Evolutionary conservation across 2,329 filamentous ascomycete genomes (phyloP).

Genomic region (Laburnicola sp.): DNA sequence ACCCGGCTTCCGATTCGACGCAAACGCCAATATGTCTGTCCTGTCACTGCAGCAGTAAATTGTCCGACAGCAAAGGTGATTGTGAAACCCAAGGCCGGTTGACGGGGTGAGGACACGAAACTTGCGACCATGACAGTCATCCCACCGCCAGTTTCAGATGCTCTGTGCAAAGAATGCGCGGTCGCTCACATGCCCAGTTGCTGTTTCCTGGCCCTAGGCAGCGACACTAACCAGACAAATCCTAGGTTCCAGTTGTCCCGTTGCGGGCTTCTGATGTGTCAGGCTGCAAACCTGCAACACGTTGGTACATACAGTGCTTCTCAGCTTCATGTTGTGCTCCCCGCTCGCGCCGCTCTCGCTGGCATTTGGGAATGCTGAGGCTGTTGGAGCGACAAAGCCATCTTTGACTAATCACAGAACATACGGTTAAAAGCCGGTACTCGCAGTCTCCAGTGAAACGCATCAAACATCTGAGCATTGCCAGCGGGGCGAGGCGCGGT

Average conservation of each 20-base stretch:
- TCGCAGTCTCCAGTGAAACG: not conserved
- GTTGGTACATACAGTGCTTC: slow-evolving; percentile 1
- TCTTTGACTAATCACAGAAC: not conserved
- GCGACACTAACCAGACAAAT: not conserved
- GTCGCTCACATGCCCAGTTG: slow-evolving; percentile 11
- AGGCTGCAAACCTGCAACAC: slow-evolving; percentile 6
- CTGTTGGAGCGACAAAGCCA: not conserved
- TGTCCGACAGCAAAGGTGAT: slow-evolving; percentile 20
- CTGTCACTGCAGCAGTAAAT: slow-evolving; percentile 10
- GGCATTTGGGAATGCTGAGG: not conserved
- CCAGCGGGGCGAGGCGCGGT: not conserved
- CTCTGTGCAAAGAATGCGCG: slow-evolving; percentile 9
- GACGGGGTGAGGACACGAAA: slow-evolving; percentile 23
- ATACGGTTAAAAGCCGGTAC: not conserved
- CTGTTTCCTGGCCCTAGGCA: not conserved
- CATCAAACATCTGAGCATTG: not conserved
- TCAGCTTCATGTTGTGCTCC: slow-evolving; percentile 1
- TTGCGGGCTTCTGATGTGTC: not conserved
- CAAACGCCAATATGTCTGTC: not conserved
- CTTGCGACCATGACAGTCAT: slow-evolving; percentile 15
- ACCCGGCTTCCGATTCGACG: slow-evolving; percentile 5
- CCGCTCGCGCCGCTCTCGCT: not conserved
- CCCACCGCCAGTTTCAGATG: slow-evolving; percentile 21
- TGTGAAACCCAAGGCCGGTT: slow-evolving; percentile 27
- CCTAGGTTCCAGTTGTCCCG: not conserved